Evolutionary conservation across 1,139 yeast genomes (phyloP), one percentile per base, ranked within the genome.

Genomic region (Kazachstania sp.): DNA sequence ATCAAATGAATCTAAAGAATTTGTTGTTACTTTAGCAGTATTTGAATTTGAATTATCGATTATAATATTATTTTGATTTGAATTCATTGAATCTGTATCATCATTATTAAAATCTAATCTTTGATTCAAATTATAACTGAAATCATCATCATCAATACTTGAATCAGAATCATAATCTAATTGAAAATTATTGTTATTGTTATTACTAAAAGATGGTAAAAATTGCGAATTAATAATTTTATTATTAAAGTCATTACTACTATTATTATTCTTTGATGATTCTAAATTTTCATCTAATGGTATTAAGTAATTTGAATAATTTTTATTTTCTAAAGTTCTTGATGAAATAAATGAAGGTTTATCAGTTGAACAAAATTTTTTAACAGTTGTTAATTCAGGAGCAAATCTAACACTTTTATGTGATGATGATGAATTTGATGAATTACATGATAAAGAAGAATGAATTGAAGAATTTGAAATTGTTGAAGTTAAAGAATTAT

Each of bases 331-430:
- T 43, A 54, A 53, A 18, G 65, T 61, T 36, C 60, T 60, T 35
- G 64, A 54, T 18, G 65, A 62, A 37, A 63, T 39, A 13, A 30
- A 39, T 9, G 37, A 31, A 13, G 43, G 43, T 18, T 34, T 40
- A 34, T 40, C 43, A 20, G 43, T 31, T 18, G 43, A 40, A 34
- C 59, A 59, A 47, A 61, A 63, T 30, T 57, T 54, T 47, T 61
- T 63, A 26, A 63, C 63, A 1, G 60, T 59, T 2, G 65, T 60
- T 40, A 63, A 51, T 46, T 62, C 60, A 3, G 62, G 57, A n/a
- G 67, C 66, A 48, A 63, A 62, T 35, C 65, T 51, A 29, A 63
- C 65, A 32, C 51, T 57, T 45, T 60, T 61, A 23, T 43, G 45
- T 8, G 60, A 53, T 15, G 60, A 54, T 3, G 56, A 46, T 4